Base-by-base conservation (phyloP, 2,329 filamentous ascomycete species). In the Aspergillus bombycis region DNA sequence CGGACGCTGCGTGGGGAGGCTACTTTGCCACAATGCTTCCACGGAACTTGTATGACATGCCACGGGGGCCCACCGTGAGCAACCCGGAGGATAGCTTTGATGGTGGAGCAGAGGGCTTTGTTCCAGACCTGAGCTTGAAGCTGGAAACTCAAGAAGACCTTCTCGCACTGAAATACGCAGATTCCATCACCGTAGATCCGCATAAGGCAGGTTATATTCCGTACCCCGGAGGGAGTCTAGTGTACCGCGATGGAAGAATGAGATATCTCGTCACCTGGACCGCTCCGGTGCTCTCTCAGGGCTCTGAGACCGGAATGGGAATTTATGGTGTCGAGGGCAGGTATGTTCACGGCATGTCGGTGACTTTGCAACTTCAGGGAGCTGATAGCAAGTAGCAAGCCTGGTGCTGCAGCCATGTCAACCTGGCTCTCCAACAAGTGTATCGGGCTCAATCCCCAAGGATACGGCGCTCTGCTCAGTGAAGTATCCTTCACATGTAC, bases 1-100 rank as follows among this genome's bases (percentile, higher is more conserved):
- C 74, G 2, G 82, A 84, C 64, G 82, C 81, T 0, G 82, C 82
- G 0, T 84, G 82, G 82, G 81, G 82, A n/a, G 82, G 82, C 0
- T 84, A 84, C 58, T 84, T 84, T 59, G 75, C 75, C 45, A 77
- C 79, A 0, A 82, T 83, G 79, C 43, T 84, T 23, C 78, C 75
- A 16, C 62, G 68, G 6, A 70, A 70, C 23, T 21, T 32, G 4
- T 26, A 23, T 32, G 48, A 48, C 45, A 55, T 23, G 50, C 23
- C 58, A 16, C 43, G 12, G 28, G 45, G 41, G 23, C 43, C 45
- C 21, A 46, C 28, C 7, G 21, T 19, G 4, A 45, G 43, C 43
- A 45, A 48, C 3, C 50, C 50, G n/a, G 50, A 54, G n/a, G 50
- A 54, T 36, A 11, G 50, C 6, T 54, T 54, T 30, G 50, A 54